Evolutionary conservation across 2,329 filamentous ascomycete species (phyloP).

Genomic region (Venturia carpophila): DNA sequence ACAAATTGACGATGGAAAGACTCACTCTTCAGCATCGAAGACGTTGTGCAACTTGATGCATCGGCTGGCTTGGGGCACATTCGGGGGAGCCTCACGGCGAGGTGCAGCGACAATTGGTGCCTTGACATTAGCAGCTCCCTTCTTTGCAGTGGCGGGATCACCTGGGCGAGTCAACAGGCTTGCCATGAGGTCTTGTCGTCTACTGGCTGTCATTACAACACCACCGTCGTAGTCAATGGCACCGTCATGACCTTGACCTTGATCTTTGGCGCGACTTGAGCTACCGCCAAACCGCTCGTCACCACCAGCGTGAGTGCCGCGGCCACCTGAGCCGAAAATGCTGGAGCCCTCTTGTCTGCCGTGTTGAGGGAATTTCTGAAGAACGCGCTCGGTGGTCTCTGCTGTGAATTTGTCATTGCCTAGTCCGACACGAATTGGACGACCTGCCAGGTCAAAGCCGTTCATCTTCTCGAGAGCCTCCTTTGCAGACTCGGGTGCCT

Average conservation of each 20-base stretch:
- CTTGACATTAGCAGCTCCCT: constrained; percentile 65
- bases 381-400: constrained; percentile 85
- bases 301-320: constrained; percentile 72
- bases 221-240: constrained; percentile 93
- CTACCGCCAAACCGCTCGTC: constrained; percentile 75
- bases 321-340: constrained; percentile 83
- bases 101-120: constrained; percentile 44
- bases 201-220: constrained; percentile 99
- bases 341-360: constrained; percentile 77
- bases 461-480: constrained; percentile 99
- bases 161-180: constrained; percentile 88
- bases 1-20: constrained; percentile 24
- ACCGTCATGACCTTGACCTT: constrained; percentile 78
- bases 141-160: constrained; percentile 50
- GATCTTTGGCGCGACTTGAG: constrained; percentile 80
- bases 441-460: constrained; percentile 93
- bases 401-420: constrained; percentile 99
- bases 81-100: constrained; percentile 52
- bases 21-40: constrained; percentile 88
- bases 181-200: constrained; percentile 95
- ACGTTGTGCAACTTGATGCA: constrained; percentile 94
- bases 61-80: constrained; percentile 84
- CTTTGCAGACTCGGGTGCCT: constrained; percentile 81
- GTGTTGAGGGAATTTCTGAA: constrained; percentile 85
- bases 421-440: constrained; percentile 95